Evolutionary conservation across 2,329 filamentous ascomycete species (phyloP).

Genomic region (Microdochium paspali): DNA sequence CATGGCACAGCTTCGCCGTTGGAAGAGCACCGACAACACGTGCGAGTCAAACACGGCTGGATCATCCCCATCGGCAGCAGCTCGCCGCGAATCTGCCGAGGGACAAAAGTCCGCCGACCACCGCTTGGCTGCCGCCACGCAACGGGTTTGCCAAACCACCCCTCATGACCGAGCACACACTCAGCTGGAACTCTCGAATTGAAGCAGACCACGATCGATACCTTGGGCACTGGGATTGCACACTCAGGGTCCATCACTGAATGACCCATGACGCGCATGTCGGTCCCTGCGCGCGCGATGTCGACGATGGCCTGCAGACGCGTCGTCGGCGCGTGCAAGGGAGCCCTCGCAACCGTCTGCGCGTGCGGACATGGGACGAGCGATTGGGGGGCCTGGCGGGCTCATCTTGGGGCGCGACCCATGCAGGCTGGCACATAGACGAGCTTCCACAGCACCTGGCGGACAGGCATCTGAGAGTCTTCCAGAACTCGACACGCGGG

Average conservation of each 20-base stretch:
- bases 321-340: neutral
- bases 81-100: neutral
- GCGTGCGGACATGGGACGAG: neutral
- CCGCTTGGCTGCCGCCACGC: neutral
- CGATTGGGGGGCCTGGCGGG: neutral
- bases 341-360: neutral
- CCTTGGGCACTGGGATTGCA: no score
- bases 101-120: neutral
- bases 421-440: neutral
- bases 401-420: neutral
- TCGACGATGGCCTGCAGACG: neutral
- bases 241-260: neutral
- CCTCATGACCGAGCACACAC: no score
- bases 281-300: neutral
- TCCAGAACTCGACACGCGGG: neutral
- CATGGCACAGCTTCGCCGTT: neutral
- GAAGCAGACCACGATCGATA: no score
- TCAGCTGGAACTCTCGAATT: no score
- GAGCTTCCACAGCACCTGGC: neutral
- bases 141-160: no score
- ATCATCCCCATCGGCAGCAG: neutral
- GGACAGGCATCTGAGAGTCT: neutral
- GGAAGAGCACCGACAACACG: neutral
- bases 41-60: neutral
- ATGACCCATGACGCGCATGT: neutral